Base-by-base conservation (phyloP, 805 yeast genomes). In the Cyberlindnera maclurae region DNA sequence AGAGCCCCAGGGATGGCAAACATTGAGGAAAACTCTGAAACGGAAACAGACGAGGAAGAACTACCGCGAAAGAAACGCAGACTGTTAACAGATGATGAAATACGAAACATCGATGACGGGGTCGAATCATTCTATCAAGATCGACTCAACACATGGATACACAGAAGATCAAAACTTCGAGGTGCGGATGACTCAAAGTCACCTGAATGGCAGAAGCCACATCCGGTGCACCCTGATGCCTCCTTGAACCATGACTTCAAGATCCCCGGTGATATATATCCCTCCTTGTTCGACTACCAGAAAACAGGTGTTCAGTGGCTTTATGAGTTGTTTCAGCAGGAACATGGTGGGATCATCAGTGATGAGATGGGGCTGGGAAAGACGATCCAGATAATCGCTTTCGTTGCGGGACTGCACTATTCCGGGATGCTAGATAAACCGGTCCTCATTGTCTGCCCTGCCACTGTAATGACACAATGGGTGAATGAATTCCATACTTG, bases 351-450 rank as follows among this genome's bases (percentile, higher is more conserved):
- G 0, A 93, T 93, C 16, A 72, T 93, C 30, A 97, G 97, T 18
- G 98, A 93, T 60, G 98, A 93, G 59, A 93, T 93, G 98, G 98
- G 98, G 0, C 63, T 93, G 13, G 98, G 98, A 2, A 93, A 93
- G 55, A 93, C 98, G 0, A 82, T 93, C 36, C 97, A 93, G 56
- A 75, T 93, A 8, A 87, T 88, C 32, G 78, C 97, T 1, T 93
- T 90, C 58, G 54, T 93, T 8, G 97, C 97, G 0, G 93, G 95
- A 0, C 65, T 93, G 29, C 96, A 89, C 53, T 84, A 88, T 57
- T 82, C 94, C 13, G 79, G 82, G 0, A 64, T 75, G 41, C 63
- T 90, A 2, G 72, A 75, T 26, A 82, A 79, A 29, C 98, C 98
- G 0, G 82, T 84, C 0, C 54, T 93, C 27, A 70, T 93, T 31